Evolutionary conservation across 2,329 filamentous ascomycete species (phyloP).

Genomic region (Trichoderma simmonsii): DNA sequence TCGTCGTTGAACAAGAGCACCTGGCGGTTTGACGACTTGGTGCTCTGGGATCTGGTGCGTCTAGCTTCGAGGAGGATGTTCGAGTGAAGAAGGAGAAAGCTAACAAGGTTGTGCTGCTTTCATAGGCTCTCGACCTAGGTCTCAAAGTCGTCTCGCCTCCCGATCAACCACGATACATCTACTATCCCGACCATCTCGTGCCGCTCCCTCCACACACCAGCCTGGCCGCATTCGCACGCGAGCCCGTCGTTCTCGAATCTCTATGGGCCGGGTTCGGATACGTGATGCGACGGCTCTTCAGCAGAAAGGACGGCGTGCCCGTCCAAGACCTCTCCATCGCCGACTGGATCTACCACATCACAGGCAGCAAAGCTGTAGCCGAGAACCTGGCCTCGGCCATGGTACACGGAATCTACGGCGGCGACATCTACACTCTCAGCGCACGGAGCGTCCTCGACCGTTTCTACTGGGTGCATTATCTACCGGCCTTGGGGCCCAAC

Average conservation of each 20-base stretch:
- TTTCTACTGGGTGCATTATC: slow-evolving; percentile 32
- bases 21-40: slow-evolving; percentile 55
- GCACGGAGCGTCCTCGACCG: slow-evolving; percentile 53
- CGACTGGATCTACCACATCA: slow-evolving; percentile 36
- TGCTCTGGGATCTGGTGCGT: slow-evolving; percentile 69
- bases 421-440: slow-evolving; percentile 79
- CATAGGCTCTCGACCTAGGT: slow-evolving; percentile 36
- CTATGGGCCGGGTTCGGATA: slow-evolving; percentile 29
- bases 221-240: slow-evolving; percentile 28
- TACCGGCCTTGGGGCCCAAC: slow-evolving; percentile 33
- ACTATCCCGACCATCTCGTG: slow-evolving; percentile 73
- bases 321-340: slow-evolving; percentile 35
- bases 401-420: slow-evolving; percentile 88
- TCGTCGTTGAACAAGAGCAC: slow-evolving; percentile 46
- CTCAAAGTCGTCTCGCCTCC: slow-evolving; percentile 49
- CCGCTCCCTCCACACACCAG: slow-evolving; percentile 31
- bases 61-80: background rate
- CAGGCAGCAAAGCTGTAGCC: slow-evolving; percentile 42
- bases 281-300: slow-evolving; percentile 23
- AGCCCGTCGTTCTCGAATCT: slow-evolving; percentile 35
- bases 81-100: background rate
- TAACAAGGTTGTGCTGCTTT: background rate
- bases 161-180: slow-evolving; percentile 64
- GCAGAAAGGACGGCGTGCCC: slow-evolving; percentile 23
- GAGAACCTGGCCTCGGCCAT: slow-evolving; percentile 74